phyloP scores from a whole-genome alignment of 257 asterid genomes.

The Penstemon davidsonii region DNA sequence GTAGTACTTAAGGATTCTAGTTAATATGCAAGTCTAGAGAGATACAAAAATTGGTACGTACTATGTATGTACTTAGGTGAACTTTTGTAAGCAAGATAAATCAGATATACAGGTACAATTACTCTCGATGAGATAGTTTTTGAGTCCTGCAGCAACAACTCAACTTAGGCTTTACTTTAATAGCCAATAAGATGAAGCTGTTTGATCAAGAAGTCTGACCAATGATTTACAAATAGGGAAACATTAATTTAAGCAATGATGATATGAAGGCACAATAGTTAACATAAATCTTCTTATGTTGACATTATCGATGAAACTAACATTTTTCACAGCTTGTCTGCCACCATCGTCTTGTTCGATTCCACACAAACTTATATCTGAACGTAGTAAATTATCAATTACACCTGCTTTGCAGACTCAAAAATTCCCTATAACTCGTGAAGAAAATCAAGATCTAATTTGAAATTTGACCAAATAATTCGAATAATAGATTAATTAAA shows the following conservation, averaged over 20 bases:
- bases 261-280: conserved; percentile 9
- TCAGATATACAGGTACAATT: too few species aligned
- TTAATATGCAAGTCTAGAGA: too few species aligned
- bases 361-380: conserved; percentile 6
- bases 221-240: background rate
- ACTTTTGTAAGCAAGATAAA: too few species aligned
- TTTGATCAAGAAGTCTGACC: conserved; percentile 3
- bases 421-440: too few species aligned
- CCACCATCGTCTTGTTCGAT: background rate
- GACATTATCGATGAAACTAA: too few species aligned
- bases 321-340: background rate
- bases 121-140: too few species aligned
- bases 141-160: background rate
- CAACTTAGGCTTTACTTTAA: too few species aligned
- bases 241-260: background rate
- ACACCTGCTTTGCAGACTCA: background rate
- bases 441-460: too few species aligned
- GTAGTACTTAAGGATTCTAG: too few species aligned
- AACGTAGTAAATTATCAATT: background rate
- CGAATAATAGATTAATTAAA: background rate
- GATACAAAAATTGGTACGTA: too few species aligned
- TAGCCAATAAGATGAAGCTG: background rate
- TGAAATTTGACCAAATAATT: too few species aligned
- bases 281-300: background rate
- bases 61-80: too few species aligned